Conservation (phyloP, 805 yeast species). For the Saccharomyces eubayanus region DNA sequence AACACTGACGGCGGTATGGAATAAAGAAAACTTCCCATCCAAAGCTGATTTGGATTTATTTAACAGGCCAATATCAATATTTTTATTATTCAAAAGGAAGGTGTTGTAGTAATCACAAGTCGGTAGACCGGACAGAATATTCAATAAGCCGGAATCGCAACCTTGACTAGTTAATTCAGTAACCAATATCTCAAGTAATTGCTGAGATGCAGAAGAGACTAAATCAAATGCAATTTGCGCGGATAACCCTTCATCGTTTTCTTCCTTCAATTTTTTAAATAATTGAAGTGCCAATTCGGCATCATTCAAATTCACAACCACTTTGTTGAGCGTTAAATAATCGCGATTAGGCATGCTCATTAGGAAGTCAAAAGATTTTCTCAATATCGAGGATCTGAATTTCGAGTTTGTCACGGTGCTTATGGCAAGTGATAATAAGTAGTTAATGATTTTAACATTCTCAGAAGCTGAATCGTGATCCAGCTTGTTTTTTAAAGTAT, state of each 20-base stretch:
- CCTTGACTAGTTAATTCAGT: constrained; percentile 32
- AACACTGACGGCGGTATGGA: constrained; percentile 92
- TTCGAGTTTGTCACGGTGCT: constrained; percentile 54
- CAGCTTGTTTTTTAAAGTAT: constrained; percentile 40
- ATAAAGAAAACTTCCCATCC: constrained; percentile 88
- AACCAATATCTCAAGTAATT: constrained; percentile 55
- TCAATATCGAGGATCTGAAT: constrained; percentile 60
- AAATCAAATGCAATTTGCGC: constrained; percentile 94
- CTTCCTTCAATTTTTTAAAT: constrained; percentile 45
- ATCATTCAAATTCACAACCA: constrained; percentile 83
- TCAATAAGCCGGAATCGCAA: constrained; percentile 42
- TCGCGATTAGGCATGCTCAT: constrained; percentile 58
- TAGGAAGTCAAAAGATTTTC: constrained; percentile 52
- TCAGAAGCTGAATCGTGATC: constrained; percentile 35
- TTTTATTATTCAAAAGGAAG: constrained; percentile 76
- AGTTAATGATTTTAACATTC: constrained; percentile 52
- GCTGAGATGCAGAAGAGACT: constrained; percentile 86
- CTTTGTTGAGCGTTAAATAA: constrained; percentile 74
- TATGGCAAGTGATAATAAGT: constrained; percentile 67
- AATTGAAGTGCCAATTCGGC: constrained; percentile 57
- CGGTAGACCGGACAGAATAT: constrained; percentile 82
- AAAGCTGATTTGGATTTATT: constrained; percentile 71
- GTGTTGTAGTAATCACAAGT: constrained; percentile 89
- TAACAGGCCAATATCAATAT: constrained; percentile 74
- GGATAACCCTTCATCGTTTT: constrained; percentile 51